Percentiles rank a stretch among this genome's conserved stretches.
phyloP scores from a whole-genome alignment of 805 yeast genomes.

The Suhomyces emberorum region DNA sequence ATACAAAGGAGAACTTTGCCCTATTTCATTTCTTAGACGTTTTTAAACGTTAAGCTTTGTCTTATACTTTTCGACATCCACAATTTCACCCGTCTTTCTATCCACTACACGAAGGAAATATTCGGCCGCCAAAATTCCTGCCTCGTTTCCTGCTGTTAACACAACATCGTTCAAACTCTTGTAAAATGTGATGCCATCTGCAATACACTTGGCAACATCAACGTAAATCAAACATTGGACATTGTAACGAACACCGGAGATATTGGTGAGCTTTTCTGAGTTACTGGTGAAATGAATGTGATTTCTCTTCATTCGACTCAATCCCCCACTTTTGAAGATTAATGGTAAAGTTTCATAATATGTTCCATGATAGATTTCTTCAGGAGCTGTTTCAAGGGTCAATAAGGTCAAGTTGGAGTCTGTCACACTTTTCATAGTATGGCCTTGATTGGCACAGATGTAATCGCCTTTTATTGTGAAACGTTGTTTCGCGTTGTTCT shows the following conservation, averaged over 20 bases:
- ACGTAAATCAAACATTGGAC: slow-evolving; percentile 61
- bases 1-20: too few relatives aligned
- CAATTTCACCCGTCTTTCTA: slow-evolving; percentile 4
- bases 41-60: too few relatives aligned
- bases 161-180: slow-evolving; percentile 74
- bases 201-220: slow-evolving; percentile 48
- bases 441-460: slow-evolving; percentile 94
- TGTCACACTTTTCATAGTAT: slow-evolving; percentile 53
- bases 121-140: slow-evolving; percentile 48
- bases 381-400: slow-evolving; percentile 45
- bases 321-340: slow-evolving; percentile 53
- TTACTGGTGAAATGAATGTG: slow-evolving; percentile 81
- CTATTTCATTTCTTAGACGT: too few relatives aligned
- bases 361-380: slow-evolving; percentile 77
- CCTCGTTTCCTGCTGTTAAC: slow-evolving; percentile 55
- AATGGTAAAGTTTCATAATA: slow-evolving; percentile 41
- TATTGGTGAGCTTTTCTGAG: slow-evolving; percentile 42
- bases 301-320: slow-evolving; percentile 68
- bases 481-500: slow-evolving; percentile 65
- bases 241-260: slow-evolving; percentile 71
- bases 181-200: slow-evolving; percentile 47
- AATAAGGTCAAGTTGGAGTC: slow-evolving; percentile 40
- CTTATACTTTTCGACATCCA: slow-evolving; percentile 1
- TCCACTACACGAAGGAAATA: slow-evolving; percentile 37
- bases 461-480: slow-evolving; percentile 46